Base-by-base conservation (phyloP, 768 basidiomycete species). In the Lactifluus rugatus region DNA sequence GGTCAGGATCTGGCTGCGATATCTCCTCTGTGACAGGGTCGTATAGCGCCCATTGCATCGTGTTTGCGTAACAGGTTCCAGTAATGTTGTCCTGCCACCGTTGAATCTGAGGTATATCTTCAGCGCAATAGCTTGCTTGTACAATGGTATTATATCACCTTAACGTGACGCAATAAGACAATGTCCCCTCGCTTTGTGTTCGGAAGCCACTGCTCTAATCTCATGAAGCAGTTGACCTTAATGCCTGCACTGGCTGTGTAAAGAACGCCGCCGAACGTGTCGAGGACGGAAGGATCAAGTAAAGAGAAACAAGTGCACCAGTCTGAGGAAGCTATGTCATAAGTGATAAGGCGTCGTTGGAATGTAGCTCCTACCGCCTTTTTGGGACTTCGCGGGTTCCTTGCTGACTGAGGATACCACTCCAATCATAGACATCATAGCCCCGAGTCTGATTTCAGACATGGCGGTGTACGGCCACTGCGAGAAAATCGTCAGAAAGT, bases 241-340 rank as follows among this genome's bases (percentile, higher is more conserved):
- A 69, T 64, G 25, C 66, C 59, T 41, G 23, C 52, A 14, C 32
- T 36, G 25, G 78, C 67, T 59, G 52, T 57, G 28, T 44, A 53
- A 5, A 65, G 49, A 26, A 68, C 52, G 41, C 60, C 57, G 25
- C 65, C 67, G 6, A 69, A 63, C n/a, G 68, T 62, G 28, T 66
- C 62, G n/a, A 68, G 68, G 47, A 73, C 75, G 26, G 80, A 80
- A 3, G 79, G 77, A 63, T 87, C 85, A 8, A 78, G 73, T 16
- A 87, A 66, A 10, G 67, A 67, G 17, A 86, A 56, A 34, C 69
- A 75, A 44, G 74, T 67, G 62, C 55, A 64, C 73, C 71, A 78
- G 36, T 83, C 84, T 86, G 56, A 16, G 56, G 17, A 46, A 44
- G 14, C 11, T 25, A 52, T 46, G 34, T 52, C 32, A 37, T 39